Conservation (phyloP, 208 protist species). For the Acanthamoeba rhysodes region DNA sequence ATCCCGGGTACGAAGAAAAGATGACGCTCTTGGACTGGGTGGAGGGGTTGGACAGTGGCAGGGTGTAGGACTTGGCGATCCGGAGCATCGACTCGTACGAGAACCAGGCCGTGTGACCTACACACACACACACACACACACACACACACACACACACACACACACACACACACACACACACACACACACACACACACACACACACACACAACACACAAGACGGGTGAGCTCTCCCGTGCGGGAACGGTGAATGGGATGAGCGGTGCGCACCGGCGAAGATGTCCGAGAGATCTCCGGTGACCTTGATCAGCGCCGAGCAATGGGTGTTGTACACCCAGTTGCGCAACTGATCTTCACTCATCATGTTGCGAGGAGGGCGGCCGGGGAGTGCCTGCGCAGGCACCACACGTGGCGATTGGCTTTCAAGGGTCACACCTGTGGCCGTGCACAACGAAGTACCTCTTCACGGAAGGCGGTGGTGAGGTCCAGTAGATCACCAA, state of each 20-base stretch:
- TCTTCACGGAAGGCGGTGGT: constrained; percentile 1
- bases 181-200: no score
- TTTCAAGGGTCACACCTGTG: no score
- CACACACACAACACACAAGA: no score
- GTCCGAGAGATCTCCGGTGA: constrained; percentile 44
- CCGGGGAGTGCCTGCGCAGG: not conserved
- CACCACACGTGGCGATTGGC: no score
- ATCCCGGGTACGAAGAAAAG: constrained; percentile 12
- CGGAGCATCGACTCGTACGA: constrained; percentile 12
- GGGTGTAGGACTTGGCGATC: constrained; percentile 9
- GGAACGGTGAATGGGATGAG: not conserved
- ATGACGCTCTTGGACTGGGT: constrained; percentile 3
- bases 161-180: no score
- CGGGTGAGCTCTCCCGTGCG: no score
- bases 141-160: no score
- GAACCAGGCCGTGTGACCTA: constrained; percentile 39
- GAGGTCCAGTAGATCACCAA: constrained; percentile 30
- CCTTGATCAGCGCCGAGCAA: constrained; percentile 48
- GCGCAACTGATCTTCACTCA: constrained; percentile 2
- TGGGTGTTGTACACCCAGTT: constrained; percentile 53
- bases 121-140: no score
- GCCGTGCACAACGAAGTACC: not conserved
- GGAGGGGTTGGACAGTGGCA: not conserved
- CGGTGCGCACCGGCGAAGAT: not conserved
- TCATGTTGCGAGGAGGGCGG: not conserved